Conservation (phyloP, 148 eudicot species). For the Polygonum aviculare region DNA sequence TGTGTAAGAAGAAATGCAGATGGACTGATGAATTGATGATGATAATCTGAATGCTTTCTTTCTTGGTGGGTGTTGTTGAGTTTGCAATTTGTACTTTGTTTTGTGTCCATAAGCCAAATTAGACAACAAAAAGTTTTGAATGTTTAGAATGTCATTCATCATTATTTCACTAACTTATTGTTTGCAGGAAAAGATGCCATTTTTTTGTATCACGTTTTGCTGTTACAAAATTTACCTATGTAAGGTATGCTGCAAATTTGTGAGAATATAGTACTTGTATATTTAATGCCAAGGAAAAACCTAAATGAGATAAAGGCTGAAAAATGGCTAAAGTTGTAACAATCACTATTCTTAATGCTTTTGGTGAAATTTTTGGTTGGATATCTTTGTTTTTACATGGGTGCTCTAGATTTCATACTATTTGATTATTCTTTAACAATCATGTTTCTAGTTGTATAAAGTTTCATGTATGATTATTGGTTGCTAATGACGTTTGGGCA, state of each 20-base stretch:
- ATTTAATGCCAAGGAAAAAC: neutral
- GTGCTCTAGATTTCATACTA: neutral
- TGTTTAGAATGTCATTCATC: neutral
- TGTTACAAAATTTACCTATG: neutral
- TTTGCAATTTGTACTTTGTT: neutral
- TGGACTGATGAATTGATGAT: neutral
- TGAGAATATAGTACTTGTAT: constrained; percentile 7
- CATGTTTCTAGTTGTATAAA: neutral
- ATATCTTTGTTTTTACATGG: neutral
- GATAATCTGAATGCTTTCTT: constrained; percentile 1
- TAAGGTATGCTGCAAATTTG: neutral
- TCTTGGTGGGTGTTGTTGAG: neutral
- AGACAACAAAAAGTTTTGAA: neutral
- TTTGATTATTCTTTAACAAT: neutral
- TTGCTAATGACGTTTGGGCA: too few species aligned
- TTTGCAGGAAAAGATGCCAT: neutral
- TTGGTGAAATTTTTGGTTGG: constrained; percentile 2
- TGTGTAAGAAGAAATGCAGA: neutral
- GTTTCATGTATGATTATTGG: too few species aligned
- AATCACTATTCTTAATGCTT: neutral
- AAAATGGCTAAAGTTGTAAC: neutral
- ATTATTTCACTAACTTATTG: neutral
- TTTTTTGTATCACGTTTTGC: neutral
- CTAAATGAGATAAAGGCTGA: neutral
- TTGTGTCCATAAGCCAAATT: neutral